Base-by-base conservation (phyloP, 1,284 basidiomycete species). In the Clitocybe nebularis region DNA sequence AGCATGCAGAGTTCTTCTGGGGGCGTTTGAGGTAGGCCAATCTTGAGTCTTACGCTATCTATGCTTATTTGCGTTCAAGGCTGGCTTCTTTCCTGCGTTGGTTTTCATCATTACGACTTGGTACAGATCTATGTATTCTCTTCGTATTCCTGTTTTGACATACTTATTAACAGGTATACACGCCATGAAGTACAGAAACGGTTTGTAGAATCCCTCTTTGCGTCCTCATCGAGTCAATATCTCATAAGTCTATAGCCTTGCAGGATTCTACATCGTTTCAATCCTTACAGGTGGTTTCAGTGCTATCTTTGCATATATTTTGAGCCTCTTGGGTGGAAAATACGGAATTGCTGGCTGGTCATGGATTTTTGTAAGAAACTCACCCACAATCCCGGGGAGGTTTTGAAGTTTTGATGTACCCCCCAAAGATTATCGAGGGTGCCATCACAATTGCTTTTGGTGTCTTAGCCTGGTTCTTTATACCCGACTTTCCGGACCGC, bases 91-190 rank as follows among this genome's bases (percentile, higher is more conserved):
- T 45, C 69, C 71, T 40, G 68, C 66, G 4, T 45, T 72, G 43
- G 62, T 72, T 17, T 72, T 68, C 49, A 60, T 72, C 19, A 69
- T 74, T 42, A 67, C 68, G 19, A 71, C 70, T 8, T 74, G 72
- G 72, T 71, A 43, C 13, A 60, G 45, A n/a, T 9, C 17, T 17
- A 5, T 16, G 9, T 16, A 6, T 32, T 11, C 29, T 16, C 14
- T 14, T 4, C 4, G 20, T 11, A 33, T 14, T 23, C 25, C n/a
- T 36, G 17, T 28, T 30, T 37, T 28, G 13, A 5, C 19, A 40
- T 40, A 19, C 23, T 34, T 10, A 48, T 20, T 14, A 21, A 11
- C 43, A 72, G 70, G 71, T 74, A 74, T 55, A 68, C 55, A 14
- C 66, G 69, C 19, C 64, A 71, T 41, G 69, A 74, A 60, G 66